phyloP scores from a whole-genome alignment of 2,329 filamentous ascomycete genomes.

The Xylariaceae sp. region DNA sequence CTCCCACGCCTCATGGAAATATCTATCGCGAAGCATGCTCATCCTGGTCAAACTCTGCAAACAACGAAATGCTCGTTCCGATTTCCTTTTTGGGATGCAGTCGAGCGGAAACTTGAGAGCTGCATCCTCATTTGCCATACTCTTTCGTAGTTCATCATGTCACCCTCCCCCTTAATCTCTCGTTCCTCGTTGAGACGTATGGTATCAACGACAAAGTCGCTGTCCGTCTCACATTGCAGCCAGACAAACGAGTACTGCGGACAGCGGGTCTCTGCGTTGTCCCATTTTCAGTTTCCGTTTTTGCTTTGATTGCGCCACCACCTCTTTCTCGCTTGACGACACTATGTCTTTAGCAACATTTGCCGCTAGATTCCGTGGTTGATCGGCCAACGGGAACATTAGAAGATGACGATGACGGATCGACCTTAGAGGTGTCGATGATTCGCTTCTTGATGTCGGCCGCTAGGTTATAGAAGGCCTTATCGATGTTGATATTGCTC shows the following conservation, averaged over 20 bases:
- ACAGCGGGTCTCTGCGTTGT: slow-evolving; percentile 2
- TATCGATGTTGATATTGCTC: slow-evolving; percentile 99
- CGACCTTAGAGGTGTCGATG: slow-evolving; percentile 82
- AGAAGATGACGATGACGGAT: slow-evolving; percentile 47
- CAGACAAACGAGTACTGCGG: slow-evolving; percentile 10
- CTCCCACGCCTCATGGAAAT: slow-evolving; percentile 10
- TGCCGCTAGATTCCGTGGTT: slow-evolving; percentile 52
- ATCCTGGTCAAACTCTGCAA: slow-evolving; percentile 12
- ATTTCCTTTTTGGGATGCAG: slow-evolving; percentile 12
- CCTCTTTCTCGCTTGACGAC: slow-evolving; percentile 8
- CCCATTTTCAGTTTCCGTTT: slow-evolving; percentile 1
- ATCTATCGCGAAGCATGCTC: slow-evolving; percentile 19
- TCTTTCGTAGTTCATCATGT: slow-evolving; percentile 2
- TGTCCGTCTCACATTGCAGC: slow-evolving; percentile 1
- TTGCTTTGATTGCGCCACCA: slow-evolving; percentile 1
- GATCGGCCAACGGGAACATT: slow-evolving; percentile 63
- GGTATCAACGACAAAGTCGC: slow-evolving; percentile 8
- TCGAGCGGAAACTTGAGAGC: slow-evolving; percentile 9
- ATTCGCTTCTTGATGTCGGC: slow-evolving; percentile 97
- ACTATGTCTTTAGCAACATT: slow-evolving; percentile 64
- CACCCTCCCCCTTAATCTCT: slow-evolving; percentile 12
- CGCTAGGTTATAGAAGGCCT: slow-evolving; percentile 93
- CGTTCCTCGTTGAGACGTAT: slow-evolving; percentile 10
- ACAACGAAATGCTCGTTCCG: slow-evolving; percentile 13
- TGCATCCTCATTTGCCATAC: slow-evolving; percentile 1